phyloP scores from a whole-genome alignment of 2,329 filamentous ascomycete genomes.

The Phaeophleospora eucalypticola region DNA sequence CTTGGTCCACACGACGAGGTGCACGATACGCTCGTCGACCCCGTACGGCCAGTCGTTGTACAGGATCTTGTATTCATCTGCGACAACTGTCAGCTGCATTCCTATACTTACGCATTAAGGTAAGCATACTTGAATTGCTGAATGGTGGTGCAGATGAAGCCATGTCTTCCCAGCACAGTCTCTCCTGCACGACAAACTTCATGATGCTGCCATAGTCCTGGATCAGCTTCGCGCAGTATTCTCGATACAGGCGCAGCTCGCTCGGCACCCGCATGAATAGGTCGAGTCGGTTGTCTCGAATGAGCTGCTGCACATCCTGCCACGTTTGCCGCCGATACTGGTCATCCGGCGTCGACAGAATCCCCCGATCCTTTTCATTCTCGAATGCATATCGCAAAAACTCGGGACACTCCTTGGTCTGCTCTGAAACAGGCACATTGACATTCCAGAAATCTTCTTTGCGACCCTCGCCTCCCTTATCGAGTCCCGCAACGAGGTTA shows the following conservation, averaged over 20 bases:
- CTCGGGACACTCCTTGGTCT: slow-evolving; percentile 64
- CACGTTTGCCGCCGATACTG: slow-evolving; percentile 63
- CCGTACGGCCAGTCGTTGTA: slow-evolving; percentile 96
- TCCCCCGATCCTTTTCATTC: slow-evolving; percentile 62
- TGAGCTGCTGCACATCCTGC: slow-evolving; percentile 62
- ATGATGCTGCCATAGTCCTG: slow-evolving; percentile 70
- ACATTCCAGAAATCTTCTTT: slow-evolving; percentile 68
- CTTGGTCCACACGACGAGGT: slow-evolving; percentile 91
- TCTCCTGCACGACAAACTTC: slow-evolving; percentile 67
- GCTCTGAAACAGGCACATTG: slow-evolving; percentile 64
- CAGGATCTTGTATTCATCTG: slow-evolving; percentile 59
- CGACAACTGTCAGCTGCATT: background rate
- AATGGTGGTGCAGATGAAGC: background rate
- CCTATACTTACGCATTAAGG: background rate
- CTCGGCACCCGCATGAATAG: slow-evolving; percentile 72
- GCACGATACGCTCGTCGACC: slow-evolving; percentile 70
- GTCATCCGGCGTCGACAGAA: slow-evolving; percentile 67
- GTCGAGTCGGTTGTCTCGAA: slow-evolving; percentile 65
- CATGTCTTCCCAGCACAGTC: slow-evolving; percentile 63
- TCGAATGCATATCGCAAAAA: slow-evolving; percentile 57
- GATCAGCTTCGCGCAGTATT: slow-evolving; percentile 62
- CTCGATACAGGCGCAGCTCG: slow-evolving; percentile 72
- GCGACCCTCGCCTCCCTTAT: background rate
- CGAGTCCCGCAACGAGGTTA: background rate
- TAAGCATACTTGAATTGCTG: background rate